Evolutionary conservation across 305 asterid species (phyloP).

Genomic region (Fraxinus xanthoxyloides): DNA sequence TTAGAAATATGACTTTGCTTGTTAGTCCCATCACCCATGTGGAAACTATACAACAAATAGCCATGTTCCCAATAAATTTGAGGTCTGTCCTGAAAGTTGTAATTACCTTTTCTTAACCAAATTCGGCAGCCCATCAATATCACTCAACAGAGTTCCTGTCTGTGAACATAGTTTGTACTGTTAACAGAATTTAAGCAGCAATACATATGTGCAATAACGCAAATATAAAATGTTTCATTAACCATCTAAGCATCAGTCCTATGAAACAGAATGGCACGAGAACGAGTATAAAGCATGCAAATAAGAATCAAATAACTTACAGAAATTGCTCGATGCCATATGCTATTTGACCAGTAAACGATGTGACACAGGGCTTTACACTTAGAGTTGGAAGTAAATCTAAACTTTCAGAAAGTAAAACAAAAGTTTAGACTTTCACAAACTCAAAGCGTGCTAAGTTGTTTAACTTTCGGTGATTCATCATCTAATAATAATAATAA

Average conservation of each 20-base stretch:
- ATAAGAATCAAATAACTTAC: neutral
- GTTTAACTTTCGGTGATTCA: neutral
- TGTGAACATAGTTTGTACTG: slow-evolving; percentile 25
- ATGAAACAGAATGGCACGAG: neutral
- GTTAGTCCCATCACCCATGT: neutral
- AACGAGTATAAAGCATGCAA: neutral
- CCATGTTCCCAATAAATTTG: neutral
- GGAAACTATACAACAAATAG: neutral
- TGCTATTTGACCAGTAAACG: neutral
- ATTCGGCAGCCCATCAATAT: slow-evolving; percentile 30
- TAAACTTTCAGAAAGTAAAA: neutral
- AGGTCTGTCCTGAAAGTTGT: neutral
- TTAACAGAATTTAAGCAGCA: neutral
- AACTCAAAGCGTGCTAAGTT: neutral
- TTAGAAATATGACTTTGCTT: neutral
- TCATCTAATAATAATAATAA: neutral
- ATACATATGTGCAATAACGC: slow-evolving; percentile 1
- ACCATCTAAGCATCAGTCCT: neutral
- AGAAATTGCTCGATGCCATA: neutral
- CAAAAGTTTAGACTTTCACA: neutral
- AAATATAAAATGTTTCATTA: neutral
- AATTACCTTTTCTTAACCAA: slow-evolving; percentile 47
- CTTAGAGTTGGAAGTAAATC: neutral
- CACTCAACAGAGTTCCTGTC: slow-evolving; percentile 50
- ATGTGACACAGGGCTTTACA: neutral